These are phyloP conservation scores for Sugiyamaella lignohabitans DNA, from an alignment of 805 yeast genomes.

Conservation along the genomic window DNA sequence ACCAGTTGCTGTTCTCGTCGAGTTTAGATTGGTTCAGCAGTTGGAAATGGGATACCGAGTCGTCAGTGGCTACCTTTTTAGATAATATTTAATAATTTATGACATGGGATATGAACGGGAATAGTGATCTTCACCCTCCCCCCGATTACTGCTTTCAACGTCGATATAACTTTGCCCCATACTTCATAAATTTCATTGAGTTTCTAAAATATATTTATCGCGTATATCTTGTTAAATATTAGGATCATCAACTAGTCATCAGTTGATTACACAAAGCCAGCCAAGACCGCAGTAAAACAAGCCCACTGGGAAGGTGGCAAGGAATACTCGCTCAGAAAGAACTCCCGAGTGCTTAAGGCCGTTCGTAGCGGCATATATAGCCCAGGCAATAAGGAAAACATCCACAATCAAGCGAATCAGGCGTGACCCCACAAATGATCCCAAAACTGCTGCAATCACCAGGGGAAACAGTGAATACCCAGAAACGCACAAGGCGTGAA, in stretches of 20 bases:
- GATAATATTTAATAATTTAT: slow-evolving; percentile 1
- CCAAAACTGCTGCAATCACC: slow-evolving; percentile 45
- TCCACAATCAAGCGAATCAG: slow-evolving; percentile 45
- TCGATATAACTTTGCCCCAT: too few species aligned
- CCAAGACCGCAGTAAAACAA: slow-evolving; percentile 56
- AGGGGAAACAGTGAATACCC: slow-evolving; percentile 69
- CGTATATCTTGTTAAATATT: too few species aligned
- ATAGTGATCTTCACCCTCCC: too few species aligned
- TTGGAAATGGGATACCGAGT: slow-evolving; percentile 18
- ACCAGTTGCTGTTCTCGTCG: background rate
- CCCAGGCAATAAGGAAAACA: slow-evolving; percentile 49
- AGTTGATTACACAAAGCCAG: slow-evolving; percentile 60
- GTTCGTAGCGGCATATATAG: slow-evolving; percentile 54
- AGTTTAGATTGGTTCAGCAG: slow-evolving; percentile 18
- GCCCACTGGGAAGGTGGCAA: slow-evolving; percentile 63
- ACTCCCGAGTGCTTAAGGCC: slow-evolving; percentile 60
- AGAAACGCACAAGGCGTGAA: slow-evolving; percentile 62
- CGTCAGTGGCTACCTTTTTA: slow-evolving; percentile 13
- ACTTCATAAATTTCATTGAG: too few species aligned
- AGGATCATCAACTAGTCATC: too few species aligned
- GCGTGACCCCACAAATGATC: slow-evolving; percentile 44
- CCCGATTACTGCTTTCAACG: too few species aligned
- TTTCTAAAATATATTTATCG: too few species aligned
- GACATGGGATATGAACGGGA: too few species aligned
- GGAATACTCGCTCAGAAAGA: slow-evolving; percentile 49